Conservation (phyloP, 2,329 filamentous ascomycete genomes). For the Sclerotinia spermophila region DNA sequence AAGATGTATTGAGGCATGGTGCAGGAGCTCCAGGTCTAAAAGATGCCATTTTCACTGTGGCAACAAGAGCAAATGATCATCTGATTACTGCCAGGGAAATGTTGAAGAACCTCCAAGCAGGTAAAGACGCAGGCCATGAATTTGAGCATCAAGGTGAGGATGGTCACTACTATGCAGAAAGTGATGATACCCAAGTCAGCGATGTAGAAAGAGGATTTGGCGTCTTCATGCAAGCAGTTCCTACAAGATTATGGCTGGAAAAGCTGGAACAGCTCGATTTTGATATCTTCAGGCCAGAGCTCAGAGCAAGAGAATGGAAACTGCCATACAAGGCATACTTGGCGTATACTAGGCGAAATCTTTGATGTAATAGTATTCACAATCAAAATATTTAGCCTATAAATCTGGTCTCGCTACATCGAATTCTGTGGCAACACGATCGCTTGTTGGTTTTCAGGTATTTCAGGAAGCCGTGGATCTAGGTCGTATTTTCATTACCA, state of each 20-base stretch:
- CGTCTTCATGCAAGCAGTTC: slow-evolving; percentile 74
- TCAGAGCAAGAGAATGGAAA: slow-evolving; percentile 72
- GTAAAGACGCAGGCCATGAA: slow-evolving; percentile 73
- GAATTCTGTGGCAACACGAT: background rate
- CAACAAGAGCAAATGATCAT: slow-evolving; percentile 92
- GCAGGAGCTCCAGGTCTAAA: slow-evolving; percentile 74
- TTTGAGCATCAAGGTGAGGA: slow-evolving; percentile 84
- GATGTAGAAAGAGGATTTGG: slow-evolving; percentile 69
- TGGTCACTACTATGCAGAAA: slow-evolving; percentile 52
- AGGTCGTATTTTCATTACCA: background rate
- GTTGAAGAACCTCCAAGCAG: slow-evolving; percentile 73
- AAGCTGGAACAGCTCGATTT: slow-evolving; percentile 79
- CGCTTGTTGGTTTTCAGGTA: background rate
- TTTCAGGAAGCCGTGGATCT: background rate
- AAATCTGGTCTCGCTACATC: background rate
- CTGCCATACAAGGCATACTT: slow-evolving; percentile 73
- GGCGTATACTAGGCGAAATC: slow-evolving; percentile 51
- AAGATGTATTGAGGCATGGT: slow-evolving; percentile 81
- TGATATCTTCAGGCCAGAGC: slow-evolving; percentile 65
- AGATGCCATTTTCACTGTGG: slow-evolving; percentile 88
- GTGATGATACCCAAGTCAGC: slow-evolving; percentile 40
- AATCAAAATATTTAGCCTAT: background rate
- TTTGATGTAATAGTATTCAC: slow-evolving; percentile 34
- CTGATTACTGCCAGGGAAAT: slow-evolving; percentile 91
- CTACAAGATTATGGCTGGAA: slow-evolving; percentile 74